These are phyloP conservation scores for Blastobotrys americana DNA, from an alignment of 805 yeast genomes.

Conservation along the genomic window DNA sequence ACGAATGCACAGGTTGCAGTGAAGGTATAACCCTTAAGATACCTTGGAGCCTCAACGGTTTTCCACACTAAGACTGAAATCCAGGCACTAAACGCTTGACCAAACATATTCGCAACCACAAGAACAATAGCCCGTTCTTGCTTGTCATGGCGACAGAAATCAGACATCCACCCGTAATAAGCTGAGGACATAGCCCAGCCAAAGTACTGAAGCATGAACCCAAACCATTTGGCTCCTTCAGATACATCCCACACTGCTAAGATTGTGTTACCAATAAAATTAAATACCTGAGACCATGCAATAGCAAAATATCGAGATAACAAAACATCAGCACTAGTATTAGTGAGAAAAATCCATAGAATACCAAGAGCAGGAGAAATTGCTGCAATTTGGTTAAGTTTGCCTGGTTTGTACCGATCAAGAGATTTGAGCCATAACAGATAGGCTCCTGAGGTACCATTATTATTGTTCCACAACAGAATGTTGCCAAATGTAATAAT, in stretches of 20 bases:
- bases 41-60: slow-evolving; percentile 25
- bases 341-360: slow-evolving; percentile 28
- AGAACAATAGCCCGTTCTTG: slow-evolving; percentile 42
- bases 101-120: slow-evolving; percentile 42
- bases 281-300: slow-evolving; percentile 44
- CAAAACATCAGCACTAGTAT: slow-evolving; percentile 40
- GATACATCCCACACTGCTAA: slow-evolving; percentile 51
- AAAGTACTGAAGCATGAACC: slow-evolving; percentile 47
- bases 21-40: slow-evolving; percentile 21
- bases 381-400: slow-evolving; percentile 45
- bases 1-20: slow-evolving; percentile 16
- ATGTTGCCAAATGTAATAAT: slow-evolving; percentile 48
- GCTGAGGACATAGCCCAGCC: slow-evolving; percentile 59
- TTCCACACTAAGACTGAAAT: slow-evolving; percentile 40
- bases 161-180: slow-evolving; percentile 51
- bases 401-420: slow-evolving; percentile 37
- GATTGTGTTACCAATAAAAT: slow-evolving; percentile 44
- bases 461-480: slow-evolving; percentile 51
- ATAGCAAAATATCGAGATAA: slow-evolving; percentile 50
- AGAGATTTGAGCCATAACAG: slow-evolving; percentile 55
- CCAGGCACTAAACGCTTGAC: slow-evolving; percentile 49
- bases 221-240: slow-evolving; percentile 54
- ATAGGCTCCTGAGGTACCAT: slow-evolving; percentile 49
- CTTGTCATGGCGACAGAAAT: slow-evolving; percentile 46
- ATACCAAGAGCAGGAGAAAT: slow-evolving; percentile 56